Conservation (phyloP, 2,329 filamentous ascomycete species). For the Rutstroemia sp. region DNA sequence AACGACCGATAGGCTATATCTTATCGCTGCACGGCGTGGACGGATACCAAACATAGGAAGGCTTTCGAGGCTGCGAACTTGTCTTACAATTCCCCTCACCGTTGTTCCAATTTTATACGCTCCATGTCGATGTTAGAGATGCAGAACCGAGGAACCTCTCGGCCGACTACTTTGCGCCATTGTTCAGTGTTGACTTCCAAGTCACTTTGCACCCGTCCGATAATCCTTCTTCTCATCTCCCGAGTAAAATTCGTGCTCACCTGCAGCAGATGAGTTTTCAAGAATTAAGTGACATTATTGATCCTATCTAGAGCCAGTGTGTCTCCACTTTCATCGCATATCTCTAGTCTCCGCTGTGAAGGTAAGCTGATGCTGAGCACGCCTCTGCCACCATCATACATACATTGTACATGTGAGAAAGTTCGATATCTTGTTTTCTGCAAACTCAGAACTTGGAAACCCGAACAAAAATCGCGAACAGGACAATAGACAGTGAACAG, state of each 20-base stretch:
- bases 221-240: too few species aligned
- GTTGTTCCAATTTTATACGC: neutral
- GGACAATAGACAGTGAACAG: too few species aligned
- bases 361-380: constrained; percentile 1
- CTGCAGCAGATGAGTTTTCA: too few species aligned
- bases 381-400: neutral
- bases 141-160: neutral
- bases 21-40: neutral
- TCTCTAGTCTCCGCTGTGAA: neutral
- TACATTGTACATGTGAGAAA: neutral
- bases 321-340: neutral
- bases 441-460: neutral
- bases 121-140: neutral
- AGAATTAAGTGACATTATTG: neutral
- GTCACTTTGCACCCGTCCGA: too few species aligned
- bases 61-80: neutral
- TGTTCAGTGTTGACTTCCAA: too few species aligned
- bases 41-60: neutral
- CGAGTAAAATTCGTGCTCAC: too few species aligned
- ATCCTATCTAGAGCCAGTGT: neutral
- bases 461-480: neutral
- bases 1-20: neutral
- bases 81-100: neutral
- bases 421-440: neutral
- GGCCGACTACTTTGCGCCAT: too few species aligned